These are phyloP conservation scores for Clarireedia monteithiana DNA, from an alignment of 2,329 filamentous ascomycete species.

Conservation along the genomic window DNA sequence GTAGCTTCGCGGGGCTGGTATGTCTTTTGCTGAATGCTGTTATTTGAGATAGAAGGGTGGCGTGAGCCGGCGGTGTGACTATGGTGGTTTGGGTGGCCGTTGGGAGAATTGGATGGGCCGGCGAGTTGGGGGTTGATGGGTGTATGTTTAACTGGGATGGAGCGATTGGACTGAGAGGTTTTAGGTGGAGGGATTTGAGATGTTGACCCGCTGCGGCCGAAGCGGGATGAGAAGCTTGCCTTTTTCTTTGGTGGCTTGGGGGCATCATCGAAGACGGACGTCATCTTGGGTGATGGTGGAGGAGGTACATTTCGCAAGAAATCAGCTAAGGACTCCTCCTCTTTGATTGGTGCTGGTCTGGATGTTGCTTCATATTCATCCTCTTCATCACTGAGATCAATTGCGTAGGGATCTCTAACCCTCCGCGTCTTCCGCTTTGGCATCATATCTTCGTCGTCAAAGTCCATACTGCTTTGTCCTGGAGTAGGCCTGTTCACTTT, in stretches of 20 bases:
- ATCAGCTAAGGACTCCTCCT: slow-evolving; percentile 63
- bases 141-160: slow-evolving; percentile 31
- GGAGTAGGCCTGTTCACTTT: slow-evolving; percentile 27
- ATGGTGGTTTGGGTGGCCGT: slow-evolving; percentile 23
- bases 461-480: slow-evolving; percentile 13
- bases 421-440: slow-evolving; percentile 69
- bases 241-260: slow-evolving; percentile 41
- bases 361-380: slow-evolving; percentile 21
- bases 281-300: slow-evolving; percentile 40
- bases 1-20: slow-evolving; percentile 33
- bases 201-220: slow-evolving; percentile 33
- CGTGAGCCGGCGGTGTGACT: slow-evolving; percentile 19
- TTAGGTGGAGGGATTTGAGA: slow-evolving; percentile 32
- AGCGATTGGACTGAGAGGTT: slow-evolving; percentile 23
- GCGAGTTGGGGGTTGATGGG: slow-evolving; percentile 36
- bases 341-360: slow-evolving; percentile 27
- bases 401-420: slow-evolving; percentile 85
- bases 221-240: slow-evolving; percentile 53
- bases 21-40: slow-evolving; percentile 37
- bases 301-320: slow-evolving; percentile 65
- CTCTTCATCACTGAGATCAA: slow-evolving; percentile 57
- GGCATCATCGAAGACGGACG: slow-evolving; percentile 15
- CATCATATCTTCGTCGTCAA: slow-evolving; percentile 36
- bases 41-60: too few relatives aligned
- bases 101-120: slow-evolving; percentile 37